These are phyloP conservation scores for Microcyclospora pomicola DNA, from an alignment of 2,329 filamentous ascomycete species.

Conservation along the genomic window DNA sequence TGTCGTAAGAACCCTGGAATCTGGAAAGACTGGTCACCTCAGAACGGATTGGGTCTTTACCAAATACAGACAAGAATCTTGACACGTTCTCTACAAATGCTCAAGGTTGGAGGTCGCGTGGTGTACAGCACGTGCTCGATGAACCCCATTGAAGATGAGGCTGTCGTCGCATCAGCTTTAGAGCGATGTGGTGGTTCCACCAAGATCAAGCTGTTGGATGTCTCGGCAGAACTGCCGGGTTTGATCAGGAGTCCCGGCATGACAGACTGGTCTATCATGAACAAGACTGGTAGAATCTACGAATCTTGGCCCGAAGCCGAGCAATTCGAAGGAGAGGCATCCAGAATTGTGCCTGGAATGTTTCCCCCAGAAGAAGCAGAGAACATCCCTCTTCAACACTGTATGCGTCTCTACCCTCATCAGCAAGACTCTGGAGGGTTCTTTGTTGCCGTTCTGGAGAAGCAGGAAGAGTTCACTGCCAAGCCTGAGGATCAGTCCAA, in stretches of 20 bases:
- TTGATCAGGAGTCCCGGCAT: constrained; percentile 67
- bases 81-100: constrained; percentile 82
- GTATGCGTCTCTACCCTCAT: constrained; percentile 89
- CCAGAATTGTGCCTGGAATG: constrained; percentile 69
- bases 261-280: constrained; percentile 79
- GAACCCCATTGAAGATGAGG: constrained; percentile 96
- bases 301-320: constrained; percentile 59
- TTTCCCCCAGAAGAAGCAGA: constrained; percentile 53
- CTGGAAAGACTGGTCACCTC: constrained; percentile 90
- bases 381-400: constrained; percentile 67
- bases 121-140: constrained; percentile 98
- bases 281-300: constrained; percentile 69
- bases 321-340: constrained; percentile 41
- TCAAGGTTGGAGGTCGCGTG: constrained; percentile 85
- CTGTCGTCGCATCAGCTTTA: constrained; percentile 77
- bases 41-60: constrained; percentile 76
- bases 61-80: constrained; percentile 79
- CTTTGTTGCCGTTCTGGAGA: constrained; percentile 92
- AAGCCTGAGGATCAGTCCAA: constrained; percentile 52
- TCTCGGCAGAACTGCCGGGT: constrained; percentile 59
- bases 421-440: constrained; percentile 93
- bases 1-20: constrained; percentile 83
- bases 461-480: constrained; percentile 71
- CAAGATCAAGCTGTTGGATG: constrained; percentile 77
- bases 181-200: constrained; percentile 71